phyloP scores from a whole-genome alignment of 108 stramenopile species.

The Nannochloropsis salina region DNA sequence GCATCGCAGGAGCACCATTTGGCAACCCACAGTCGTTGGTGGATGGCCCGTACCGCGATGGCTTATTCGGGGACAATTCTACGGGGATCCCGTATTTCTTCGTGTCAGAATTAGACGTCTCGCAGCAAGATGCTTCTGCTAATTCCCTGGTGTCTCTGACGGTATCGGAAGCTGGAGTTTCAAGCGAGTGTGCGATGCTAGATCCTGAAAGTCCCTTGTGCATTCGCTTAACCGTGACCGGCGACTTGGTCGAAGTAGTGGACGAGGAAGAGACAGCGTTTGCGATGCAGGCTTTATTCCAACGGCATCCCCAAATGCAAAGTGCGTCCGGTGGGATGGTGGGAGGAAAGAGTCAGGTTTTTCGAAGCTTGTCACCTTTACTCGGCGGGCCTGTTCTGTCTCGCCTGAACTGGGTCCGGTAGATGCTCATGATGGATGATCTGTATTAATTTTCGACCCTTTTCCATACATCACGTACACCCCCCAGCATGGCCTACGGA shows the following conservation, averaged over 20 bases:
- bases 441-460: too few species aligned
- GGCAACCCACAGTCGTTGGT: neutral
- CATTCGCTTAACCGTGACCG: neutral
- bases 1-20: neutral
- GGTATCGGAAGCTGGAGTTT: neutral
- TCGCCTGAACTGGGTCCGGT: too few species aligned
- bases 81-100: conserved; percentile 5
- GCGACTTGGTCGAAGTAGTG: neutral
- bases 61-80: neutral
- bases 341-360: too few species aligned
- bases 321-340: too few species aligned
- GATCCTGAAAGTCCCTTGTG: neutral
- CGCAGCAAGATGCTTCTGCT: neutral
- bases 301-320: neutral
- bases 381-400: too few species aligned
- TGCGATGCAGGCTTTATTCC: conserved; percentile 5
- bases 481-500: neutral
- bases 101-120: neutral
- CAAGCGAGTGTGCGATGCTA: neutral
- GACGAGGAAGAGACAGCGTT: neutral
- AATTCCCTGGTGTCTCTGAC: neutral
- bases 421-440: too few species aligned
- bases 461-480: too few species aligned
- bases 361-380: too few species aligned
- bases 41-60: neutral